Conservation (phyloP, 345 rosid genomes). For the Erucastrum elatum region DNA sequence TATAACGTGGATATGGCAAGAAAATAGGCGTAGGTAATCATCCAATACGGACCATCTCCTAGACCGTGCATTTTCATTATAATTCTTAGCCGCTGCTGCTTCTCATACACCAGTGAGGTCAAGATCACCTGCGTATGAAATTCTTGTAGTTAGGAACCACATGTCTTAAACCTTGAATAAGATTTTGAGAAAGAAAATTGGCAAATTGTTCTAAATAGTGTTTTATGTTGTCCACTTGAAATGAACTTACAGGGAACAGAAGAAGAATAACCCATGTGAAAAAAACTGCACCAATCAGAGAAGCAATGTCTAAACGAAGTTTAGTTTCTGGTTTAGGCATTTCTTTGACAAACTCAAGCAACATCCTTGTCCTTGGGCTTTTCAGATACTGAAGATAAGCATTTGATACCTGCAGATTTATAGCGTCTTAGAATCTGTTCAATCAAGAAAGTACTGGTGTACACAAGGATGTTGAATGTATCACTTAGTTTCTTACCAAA, state of each 20-base stretch:
- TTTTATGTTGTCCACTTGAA: not conserved
- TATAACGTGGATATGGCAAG: constrained; percentile 64
- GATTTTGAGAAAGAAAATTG: not conserved
- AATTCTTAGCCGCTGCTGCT: constrained; percentile 69
- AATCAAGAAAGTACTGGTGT: constrained; percentile 37
- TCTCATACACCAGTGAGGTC: constrained; percentile 76
- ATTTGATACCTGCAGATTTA: constrained; percentile 62
- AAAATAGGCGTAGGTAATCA: constrained; percentile 81
- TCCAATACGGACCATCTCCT: constrained; percentile 92
- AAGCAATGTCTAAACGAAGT: constrained; percentile 60
- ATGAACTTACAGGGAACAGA: constrained; percentile 74
- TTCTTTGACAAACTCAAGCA: constrained; percentile 75
- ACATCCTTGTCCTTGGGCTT: constrained; percentile 55
- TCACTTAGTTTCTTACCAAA: constrained; percentile 53
- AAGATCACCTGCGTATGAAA: constrained; percentile 56
- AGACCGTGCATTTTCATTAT: constrained; percentile 99
- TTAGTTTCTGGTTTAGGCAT: constrained; percentile 61
- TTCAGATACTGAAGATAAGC: constrained; percentile 62
- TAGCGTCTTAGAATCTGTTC: constrained; percentile 42
- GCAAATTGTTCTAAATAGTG: not conserved
- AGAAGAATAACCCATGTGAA: constrained; percentile 52
- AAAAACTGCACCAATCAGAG: constrained; percentile 78
- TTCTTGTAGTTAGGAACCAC: not conserved
- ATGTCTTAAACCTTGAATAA: not conserved
- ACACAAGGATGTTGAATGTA: not conserved